phyloP scores from a whole-genome alignment of 441 rosid species.

The Bruguiera hainesii region DNA sequence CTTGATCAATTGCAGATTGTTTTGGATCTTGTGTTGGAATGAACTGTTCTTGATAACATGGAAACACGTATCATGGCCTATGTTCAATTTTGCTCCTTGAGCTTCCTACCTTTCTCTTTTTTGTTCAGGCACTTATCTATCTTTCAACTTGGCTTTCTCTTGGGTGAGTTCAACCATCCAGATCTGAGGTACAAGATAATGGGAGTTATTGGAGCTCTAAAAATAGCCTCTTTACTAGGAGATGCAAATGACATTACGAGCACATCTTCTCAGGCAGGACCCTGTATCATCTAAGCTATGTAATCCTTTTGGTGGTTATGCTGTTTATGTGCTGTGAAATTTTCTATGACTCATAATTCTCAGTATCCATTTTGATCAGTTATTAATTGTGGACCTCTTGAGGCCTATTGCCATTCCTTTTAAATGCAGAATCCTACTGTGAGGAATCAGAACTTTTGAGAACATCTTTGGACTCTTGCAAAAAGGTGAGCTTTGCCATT shows the following conservation, averaged over 20 bases:
- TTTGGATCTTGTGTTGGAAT: slow-evolving; percentile 60
- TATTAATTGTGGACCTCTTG: no score
- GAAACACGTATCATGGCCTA: slow-evolving; percentile 61
- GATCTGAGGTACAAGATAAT: slow-evolving; percentile 80
- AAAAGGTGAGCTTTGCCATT: slow-evolving; percentile 44
- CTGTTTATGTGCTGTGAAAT: slow-evolving; percentile 4
- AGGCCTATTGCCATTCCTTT: slow-evolving; percentile 7
- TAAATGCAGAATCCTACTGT: slow-evolving; percentile 50
- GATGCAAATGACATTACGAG: slow-evolving; percentile 32
- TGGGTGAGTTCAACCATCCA: slow-evolving; percentile 62
- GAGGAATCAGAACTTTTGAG: slow-evolving; percentile 73
- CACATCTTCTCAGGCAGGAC: slow-evolving; percentile 24
- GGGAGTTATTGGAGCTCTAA: slow-evolving; percentile 75
- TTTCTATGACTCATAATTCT: background rate
- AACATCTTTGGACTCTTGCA: slow-evolving; percentile 68
- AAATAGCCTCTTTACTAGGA: slow-evolving; percentile 45
- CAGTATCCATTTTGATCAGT: background rate
- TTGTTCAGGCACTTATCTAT: background rate
- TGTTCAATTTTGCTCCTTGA: slow-evolving; percentile 72
- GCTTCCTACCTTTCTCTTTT: slow-evolving; percentile 28
- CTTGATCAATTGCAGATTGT: slow-evolving; percentile 39
- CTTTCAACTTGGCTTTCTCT: background rate
- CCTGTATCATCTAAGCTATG: slow-evolving; percentile 3
- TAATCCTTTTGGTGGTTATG: slow-evolving; percentile 2
- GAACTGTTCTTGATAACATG: slow-evolving; percentile 71